Evolutionary conservation across 257 asterid genomes (phyloP).

Genomic region (Marsdenia floribunda): DNA sequence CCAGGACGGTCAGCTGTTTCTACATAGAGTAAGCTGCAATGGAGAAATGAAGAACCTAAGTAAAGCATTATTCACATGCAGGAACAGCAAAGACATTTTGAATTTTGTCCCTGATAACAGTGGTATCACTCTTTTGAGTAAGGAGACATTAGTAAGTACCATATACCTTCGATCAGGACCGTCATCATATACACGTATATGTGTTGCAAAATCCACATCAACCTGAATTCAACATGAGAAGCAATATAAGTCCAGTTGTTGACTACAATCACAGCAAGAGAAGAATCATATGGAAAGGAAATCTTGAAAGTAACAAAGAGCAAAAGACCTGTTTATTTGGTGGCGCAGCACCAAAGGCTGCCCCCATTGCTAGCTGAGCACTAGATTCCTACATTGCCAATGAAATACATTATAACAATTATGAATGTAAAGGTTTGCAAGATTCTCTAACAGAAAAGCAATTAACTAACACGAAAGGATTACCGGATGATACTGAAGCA

Average conservation of each 20-base stretch:
- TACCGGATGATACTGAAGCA: slow-evolving; percentile 96
- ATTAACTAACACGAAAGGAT: slow-evolving; percentile 12
- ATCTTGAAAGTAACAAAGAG: neutral
- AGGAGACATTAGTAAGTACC: neutral
- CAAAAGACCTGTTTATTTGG: slow-evolving; percentile 51
- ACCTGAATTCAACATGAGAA: slow-evolving; percentile 35
- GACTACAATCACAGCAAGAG: neutral
- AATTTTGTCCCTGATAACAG: neutral
- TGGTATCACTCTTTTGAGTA: neutral
- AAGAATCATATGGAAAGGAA: neutral
- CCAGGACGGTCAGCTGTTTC: slow-evolving; percentile 96
- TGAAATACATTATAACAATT: slow-evolving; percentile 6
- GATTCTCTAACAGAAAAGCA: slow-evolving; percentile 2
- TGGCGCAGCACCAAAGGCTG: slow-evolving; percentile 63
- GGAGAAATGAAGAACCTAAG: slow-evolving; percentile 1
- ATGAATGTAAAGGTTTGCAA: slow-evolving; percentile 18
- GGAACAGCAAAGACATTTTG: neutral
- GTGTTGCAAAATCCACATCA: slow-evolving; percentile 75
- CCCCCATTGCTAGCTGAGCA: slow-evolving; percentile 84
- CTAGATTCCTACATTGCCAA: slow-evolving; percentile 77
- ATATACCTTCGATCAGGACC: slow-evolving; percentile 46
- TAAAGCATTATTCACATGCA: slow-evolving; percentile 7
- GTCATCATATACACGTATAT: slow-evolving; percentile 53
- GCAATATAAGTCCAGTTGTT: neutral
- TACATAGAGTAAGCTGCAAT: slow-evolving; percentile 71